These are phyloP conservation scores for Ganoderma meredithae DNA, from an alignment of 1,284 basidiomycete species.

Conservation along the genomic window DNA sequence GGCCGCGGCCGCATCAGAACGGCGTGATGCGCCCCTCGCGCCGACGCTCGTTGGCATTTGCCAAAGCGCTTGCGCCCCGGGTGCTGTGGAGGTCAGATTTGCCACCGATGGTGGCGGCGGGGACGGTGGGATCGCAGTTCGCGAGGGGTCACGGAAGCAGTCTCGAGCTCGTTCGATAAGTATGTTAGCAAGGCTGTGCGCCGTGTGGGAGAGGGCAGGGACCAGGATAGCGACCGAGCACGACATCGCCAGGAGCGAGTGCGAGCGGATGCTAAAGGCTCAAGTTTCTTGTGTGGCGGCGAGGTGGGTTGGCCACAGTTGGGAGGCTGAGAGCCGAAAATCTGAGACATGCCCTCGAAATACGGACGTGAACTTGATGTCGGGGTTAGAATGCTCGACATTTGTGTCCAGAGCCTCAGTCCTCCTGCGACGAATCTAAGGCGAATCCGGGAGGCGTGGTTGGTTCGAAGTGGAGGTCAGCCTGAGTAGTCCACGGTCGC, in stretches of 20 bases:
- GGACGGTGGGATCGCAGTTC: constrained; percentile 4
- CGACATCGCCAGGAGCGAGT: too few species aligned
- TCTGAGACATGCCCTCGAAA: neutral
- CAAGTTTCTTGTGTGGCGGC: too few species aligned
- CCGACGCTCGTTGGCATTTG: neutral
- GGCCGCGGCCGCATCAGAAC: neutral
- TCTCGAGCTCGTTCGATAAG: too few species aligned
- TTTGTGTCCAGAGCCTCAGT: neutral
- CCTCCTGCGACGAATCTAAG: too few species aligned
- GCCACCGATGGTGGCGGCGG: neutral
- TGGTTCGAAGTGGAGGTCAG: too few species aligned
- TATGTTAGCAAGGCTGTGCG: too few species aligned
- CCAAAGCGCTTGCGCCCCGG: neutral
- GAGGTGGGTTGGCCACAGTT: neutral
- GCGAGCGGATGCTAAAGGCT: too few species aligned
- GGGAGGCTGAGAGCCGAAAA: too few species aligned
- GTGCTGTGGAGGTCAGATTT: neutral
- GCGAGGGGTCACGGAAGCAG: neutral
- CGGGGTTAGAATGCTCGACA: neutral
- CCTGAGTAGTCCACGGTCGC: too few species aligned
- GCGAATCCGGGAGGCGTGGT: too few species aligned
- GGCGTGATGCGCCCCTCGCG: neutral
- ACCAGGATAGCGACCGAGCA: too few species aligned
- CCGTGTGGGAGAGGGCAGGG: too few species aligned
- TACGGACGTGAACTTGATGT: neutral